Evolutionary conservation across 2,329 filamentous ascomycete species (phyloP).

Genomic region (Drechslera avenae): DNA sequence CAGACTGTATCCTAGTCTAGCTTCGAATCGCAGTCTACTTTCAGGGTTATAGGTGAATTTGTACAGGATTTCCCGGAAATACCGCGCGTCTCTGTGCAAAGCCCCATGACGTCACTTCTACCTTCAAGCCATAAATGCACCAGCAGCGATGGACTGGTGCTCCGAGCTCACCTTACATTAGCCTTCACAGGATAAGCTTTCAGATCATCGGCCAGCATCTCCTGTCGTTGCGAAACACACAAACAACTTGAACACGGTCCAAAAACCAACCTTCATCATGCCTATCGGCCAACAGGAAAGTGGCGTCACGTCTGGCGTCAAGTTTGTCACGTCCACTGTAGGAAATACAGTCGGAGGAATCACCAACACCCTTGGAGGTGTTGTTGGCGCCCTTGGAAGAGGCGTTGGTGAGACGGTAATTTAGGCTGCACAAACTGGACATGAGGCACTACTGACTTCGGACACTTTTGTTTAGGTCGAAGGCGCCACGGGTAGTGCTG

Average conservation of each 20-base stretch:
- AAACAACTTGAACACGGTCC: not conserved
- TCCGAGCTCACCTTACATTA: slow-evolving; percentile 9
- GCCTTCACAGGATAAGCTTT: slow-evolving; percentile 9
- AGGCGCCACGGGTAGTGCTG: slow-evolving; percentile 52
- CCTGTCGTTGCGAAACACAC: not conserved
- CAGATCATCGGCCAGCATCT: not conserved
- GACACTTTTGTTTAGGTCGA: slow-evolving; percentile 35
- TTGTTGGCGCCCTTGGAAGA: slow-evolving; percentile 55
- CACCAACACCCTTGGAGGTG: slow-evolving; percentile 58
- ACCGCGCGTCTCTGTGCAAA: slow-evolving; percentile 6
- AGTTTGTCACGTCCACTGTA: slow-evolving; percentile 61
- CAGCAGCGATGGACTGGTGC: slow-evolving; percentile 3
- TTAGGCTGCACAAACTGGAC: not conserved
- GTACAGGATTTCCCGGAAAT: slow-evolving; percentile 6
- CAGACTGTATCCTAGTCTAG: not conserved
- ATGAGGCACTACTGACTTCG: slow-evolving; percentile 4
- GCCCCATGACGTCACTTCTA: slow-evolving; percentile 17
- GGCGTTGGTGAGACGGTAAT: slow-evolving; percentile 51
- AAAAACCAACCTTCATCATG: slow-evolving; percentile 29
- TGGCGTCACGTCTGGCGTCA: slow-evolving; percentile 58
- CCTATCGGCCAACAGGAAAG: slow-evolving; percentile 47
- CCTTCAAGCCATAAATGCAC: slow-evolving; percentile 12
- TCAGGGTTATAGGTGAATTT: not conserved
- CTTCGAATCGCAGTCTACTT: not conserved
- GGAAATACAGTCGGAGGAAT: slow-evolving; percentile 62